These are phyloP conservation scores for Thecaphora frezii DNA, from an alignment of 1,284 basidiomycete genomes.

Conservation along the genomic window DNA sequence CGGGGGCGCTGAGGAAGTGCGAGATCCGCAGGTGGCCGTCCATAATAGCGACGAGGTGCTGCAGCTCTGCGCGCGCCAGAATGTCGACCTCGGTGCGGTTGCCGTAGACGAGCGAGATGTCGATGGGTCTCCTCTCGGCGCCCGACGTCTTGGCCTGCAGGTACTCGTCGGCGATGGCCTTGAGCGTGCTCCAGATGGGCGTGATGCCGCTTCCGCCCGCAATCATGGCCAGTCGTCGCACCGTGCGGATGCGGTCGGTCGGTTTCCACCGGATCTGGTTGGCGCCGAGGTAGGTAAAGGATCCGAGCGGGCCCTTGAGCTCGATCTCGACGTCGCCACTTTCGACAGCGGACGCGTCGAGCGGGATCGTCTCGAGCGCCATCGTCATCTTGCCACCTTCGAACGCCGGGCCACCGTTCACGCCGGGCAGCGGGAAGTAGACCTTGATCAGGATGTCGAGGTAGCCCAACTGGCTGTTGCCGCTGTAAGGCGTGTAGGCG, in stretches of 20 bases:
- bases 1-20: slow-evolving; percentile 62
- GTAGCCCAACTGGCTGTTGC: slow-evolving; percentile 62
- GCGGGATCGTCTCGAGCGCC: slow-evolving; percentile 64
- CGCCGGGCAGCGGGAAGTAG: slow-evolving; percentile 63
- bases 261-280: slow-evolving; percentile 62
- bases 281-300: slow-evolving; percentile 66
- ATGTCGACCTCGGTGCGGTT: slow-evolving; percentile 65
- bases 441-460: slow-evolving; percentile 66
- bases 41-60: slow-evolving; percentile 60
- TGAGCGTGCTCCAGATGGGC: slow-evolving; percentile 61
- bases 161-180: slow-evolving; percentile 63
- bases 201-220: slow-evolving; percentile 70
- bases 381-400: slow-evolving; percentile 67
- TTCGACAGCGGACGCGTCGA: slow-evolving; percentile 64
- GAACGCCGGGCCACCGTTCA: slow-evolving; percentile 45
- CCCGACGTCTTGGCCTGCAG: slow-evolving; percentile 55
- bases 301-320: slow-evolving; percentile 69
- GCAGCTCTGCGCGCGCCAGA: slow-evolving; percentile 65
- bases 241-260: slow-evolving; percentile 49
- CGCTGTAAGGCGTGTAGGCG: slow-evolving; percentile 69
- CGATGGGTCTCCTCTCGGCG: slow-evolving; percentile 30
- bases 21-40: slow-evolving; percentile 62
- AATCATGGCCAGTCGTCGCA: slow-evolving; percentile 66
- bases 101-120: slow-evolving; percentile 65
- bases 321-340: slow-evolving; percentile 43